These are phyloP conservation scores for Morella rubra DNA, from an alignment of 306 rosid species.

Conservation along the genomic window DNA sequence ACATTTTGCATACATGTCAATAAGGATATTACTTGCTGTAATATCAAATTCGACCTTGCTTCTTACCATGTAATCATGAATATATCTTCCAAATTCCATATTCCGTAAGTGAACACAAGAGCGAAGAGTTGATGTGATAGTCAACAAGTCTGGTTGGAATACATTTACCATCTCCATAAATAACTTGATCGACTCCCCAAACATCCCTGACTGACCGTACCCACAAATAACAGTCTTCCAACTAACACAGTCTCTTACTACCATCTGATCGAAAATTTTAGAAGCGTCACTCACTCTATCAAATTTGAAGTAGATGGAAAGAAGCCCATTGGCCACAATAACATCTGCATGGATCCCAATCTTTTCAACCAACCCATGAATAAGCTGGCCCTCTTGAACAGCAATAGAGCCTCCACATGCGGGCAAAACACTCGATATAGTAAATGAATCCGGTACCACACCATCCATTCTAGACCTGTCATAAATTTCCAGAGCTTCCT, in stretches of 20 bases:
- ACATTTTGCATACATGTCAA: conserved; percentile 55
- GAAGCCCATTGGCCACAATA: conserved; percentile 37
- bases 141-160: conserved; percentile 36
- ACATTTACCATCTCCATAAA: conserved; percentile 32
- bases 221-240: conserved; percentile 70
- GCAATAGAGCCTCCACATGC: conserved; percentile 33
- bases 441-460: conserved; percentile 28
- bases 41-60: conserved; percentile 41
- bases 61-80: conserved; percentile 49
- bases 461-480: conserved; percentile 14
- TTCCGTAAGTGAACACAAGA: conserved; percentile 36
- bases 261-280: conserved; percentile 52
- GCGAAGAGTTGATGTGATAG: conserved; percentile 33
- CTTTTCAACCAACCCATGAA: conserved; percentile 35
- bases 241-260: conserved; percentile 46
- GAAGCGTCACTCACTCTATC: conserved; percentile 29
- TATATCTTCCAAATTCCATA: conserved; percentile 36
- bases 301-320: conserved; percentile 40
- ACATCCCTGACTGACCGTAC: conserved; percentile 35
- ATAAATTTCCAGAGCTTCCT: conserved; percentile 33
- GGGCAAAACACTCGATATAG: conserved; percentile 27
- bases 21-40: conserved; percentile 38
- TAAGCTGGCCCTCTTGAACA: conserved; percentile 25
- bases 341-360: conserved; percentile 31
- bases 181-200: conserved; percentile 30